Base-by-base conservation (phyloP, 148 eudicot species). In the Cornus kousa region DNA sequence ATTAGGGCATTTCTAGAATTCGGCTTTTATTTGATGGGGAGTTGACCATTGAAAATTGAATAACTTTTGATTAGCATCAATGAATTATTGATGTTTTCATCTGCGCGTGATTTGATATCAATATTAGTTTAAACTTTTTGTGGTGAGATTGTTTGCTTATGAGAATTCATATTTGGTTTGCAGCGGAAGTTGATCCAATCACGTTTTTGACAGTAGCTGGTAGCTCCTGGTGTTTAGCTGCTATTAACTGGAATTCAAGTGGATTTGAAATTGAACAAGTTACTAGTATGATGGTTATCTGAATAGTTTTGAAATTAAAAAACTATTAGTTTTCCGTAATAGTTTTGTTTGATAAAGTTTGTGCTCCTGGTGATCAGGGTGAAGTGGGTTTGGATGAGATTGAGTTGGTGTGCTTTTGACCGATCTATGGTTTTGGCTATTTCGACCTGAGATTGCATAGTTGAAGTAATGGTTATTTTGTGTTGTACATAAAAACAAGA, bases 401-500 rank as follows among this genome's bases (percentile, higher is more conserved):
- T 69, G 68, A 69, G 67, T 35, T 50, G 73, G 71, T 74, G 71
- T 74, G 24, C 14, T 22, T 24, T 70, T 31, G 71, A 77, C 67
- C 31, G 9, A 78, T 22, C 46, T 33, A 37, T 2, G 4, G 32
- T 31, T 31, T 10, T 59, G 23, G n/a, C 22, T 53, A 73, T 22
- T 78, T 69, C 11, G 32, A 20, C 40, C 72, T 68, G 46, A 68
- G 23, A 67, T 50, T 76, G 72, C 32, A 31, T 28, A 32, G 20
- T 68, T 14, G 68, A 70, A 39, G 35, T 11, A 53, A 12, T 55
- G 33, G 20, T n/a, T 57, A 48, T 46, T 48, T 37, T 35, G 33
- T 78, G 22, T 33, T 55, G 55, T 55, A 17, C 48, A 68, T 68
- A 31, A 80, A 78, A 22, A 73, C 50, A 65, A 85, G 82, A 73